Conservation (phyloP, 495 filamentous ascomycete genomes). For the Penicillium atrosanguineum region DNA sequence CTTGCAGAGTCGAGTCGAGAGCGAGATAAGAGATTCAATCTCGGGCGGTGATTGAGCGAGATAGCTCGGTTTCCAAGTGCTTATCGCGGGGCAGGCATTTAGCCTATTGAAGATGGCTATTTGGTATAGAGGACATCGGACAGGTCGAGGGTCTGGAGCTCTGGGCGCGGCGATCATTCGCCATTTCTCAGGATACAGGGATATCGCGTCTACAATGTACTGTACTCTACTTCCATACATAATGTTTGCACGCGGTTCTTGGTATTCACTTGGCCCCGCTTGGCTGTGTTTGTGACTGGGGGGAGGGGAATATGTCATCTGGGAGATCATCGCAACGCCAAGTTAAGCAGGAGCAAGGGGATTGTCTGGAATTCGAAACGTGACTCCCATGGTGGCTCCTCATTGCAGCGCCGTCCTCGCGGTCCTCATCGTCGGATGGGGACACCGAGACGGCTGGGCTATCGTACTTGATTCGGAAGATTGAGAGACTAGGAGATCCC, state of each 20-base stretch:
- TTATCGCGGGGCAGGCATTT: neutral
- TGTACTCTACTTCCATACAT: too few relatives aligned
- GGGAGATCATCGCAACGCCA: slow-evolving; percentile 16
- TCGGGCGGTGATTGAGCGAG: neutral
- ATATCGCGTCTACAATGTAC: neutral
- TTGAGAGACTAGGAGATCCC: slow-evolving; percentile 17
- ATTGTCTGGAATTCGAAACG: neutral
- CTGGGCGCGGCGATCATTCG: neutral
- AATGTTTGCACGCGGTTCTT: neutral
- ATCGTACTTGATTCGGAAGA: neutral
- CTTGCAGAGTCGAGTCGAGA: too few relatives aligned
- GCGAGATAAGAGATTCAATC: neutral
- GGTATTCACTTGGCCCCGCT: neutral
- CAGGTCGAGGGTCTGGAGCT: neutral
- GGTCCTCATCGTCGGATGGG: neutral
- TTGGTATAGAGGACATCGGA: neutral
- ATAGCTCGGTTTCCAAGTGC: neutral
- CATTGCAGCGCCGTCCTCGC: neutral
- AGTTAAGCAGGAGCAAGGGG: neutral
- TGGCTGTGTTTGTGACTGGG: neutral
- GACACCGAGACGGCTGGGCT: slow-evolving; percentile 1
- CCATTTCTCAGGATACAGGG: neutral
- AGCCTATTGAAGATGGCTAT: neutral
- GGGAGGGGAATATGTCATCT: neutral
- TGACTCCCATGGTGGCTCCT: neutral